Percentiles rank a stretch among this genome's conserved stretches.
Conservation (phyloP, 495 filamentous ascomycete species). For the Daldinia loculata region DNA sequence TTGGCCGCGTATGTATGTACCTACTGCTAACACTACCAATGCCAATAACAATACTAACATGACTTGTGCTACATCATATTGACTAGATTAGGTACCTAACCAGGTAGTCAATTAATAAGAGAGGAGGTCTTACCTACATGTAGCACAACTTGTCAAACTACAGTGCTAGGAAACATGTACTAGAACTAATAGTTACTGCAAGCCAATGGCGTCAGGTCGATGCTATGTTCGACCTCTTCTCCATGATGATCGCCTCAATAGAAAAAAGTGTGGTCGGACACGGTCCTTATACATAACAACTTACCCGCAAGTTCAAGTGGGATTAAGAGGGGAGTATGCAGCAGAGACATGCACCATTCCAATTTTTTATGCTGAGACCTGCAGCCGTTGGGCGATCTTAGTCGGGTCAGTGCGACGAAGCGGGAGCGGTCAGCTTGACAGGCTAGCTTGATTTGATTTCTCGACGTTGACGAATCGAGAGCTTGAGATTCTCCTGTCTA, state of each 20-base stretch:
- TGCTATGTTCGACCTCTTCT: slow-evolving; percentile 24
- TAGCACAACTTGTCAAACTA: slow-evolving; percentile 14
- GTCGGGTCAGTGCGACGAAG: slow-evolving; percentile 25
- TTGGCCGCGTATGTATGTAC: background rate
- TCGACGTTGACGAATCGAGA: slow-evolving; percentile 22
- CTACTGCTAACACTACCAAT: background rate
- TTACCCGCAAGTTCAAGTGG: background rate
- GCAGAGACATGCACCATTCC: slow-evolving; percentile 35
- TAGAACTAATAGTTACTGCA: slow-evolving; percentile 1
- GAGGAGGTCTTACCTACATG: slow-evolving; percentile 1
- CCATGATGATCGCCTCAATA: slow-evolving; percentile 22
- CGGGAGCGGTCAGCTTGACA: slow-evolving; percentile 34
- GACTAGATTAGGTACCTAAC: background rate
- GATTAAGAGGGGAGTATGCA: slow-evolving; percentile 31
- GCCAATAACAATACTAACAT: background rate
- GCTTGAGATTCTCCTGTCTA: background rate
- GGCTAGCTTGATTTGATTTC: slow-evolving; percentile 21
- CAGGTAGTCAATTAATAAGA: slow-evolving; percentile 7
- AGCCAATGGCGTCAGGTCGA: slow-evolving; percentile 18
- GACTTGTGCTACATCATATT: slow-evolving; percentile 4
- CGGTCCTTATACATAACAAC: slow-evolving; percentile 10
- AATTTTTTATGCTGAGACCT: slow-evolving; percentile 36
- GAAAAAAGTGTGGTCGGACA: slow-evolving; percentile 24
- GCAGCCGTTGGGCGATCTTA: slow-evolving; percentile 43
- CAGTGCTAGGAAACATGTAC: slow-evolving; percentile 2